Evolutionary conservation across 83 land plant species (phyloP).

Genomic region (Picea abies): DNA sequence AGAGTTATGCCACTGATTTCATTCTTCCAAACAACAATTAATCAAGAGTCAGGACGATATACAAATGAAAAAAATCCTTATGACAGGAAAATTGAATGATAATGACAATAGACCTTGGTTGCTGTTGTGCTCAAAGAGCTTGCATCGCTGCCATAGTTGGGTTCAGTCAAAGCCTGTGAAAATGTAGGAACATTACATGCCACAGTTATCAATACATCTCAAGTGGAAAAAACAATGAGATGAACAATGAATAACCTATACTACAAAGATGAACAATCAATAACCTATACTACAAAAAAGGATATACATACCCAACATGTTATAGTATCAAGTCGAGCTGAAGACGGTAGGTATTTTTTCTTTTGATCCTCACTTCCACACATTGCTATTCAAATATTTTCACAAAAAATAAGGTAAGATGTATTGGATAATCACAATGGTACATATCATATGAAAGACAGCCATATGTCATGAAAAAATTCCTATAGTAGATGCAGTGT

Average conservation of each 20-base stretch:
- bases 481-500: not conserved
- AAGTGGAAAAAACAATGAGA: not conserved
- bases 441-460: not conserved
- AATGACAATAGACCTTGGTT: slow-evolving; percentile 58
- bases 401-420: not conserved
- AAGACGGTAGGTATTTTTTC: slow-evolving; percentile 76
- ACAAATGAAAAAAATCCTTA: not conserved
- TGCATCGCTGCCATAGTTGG: slow-evolving; percentile 95
- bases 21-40: not conserved
- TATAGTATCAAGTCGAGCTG: slow-evolving; percentile 64
- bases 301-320: slow-evolving; percentile 84
- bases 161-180: slow-evolving; percentile 86
- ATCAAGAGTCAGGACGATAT: not conserved
- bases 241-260: not conserved
- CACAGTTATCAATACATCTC: not conserved
- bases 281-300: not conserved
- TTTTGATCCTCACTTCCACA: slow-evolving; percentile 89
- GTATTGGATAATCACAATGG: not conserved
- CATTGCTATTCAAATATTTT: slow-evolving; percentile 46
- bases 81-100: slow-evolving; percentile 5
- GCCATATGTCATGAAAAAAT: not conserved
- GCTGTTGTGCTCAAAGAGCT: slow-evolving; percentile 88
- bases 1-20: not conserved
- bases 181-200: slow-evolving; percentile 5
- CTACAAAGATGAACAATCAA: not conserved